Conservation (phyloP, 441 rosid genomes). For the Kokia cookei region DNA sequence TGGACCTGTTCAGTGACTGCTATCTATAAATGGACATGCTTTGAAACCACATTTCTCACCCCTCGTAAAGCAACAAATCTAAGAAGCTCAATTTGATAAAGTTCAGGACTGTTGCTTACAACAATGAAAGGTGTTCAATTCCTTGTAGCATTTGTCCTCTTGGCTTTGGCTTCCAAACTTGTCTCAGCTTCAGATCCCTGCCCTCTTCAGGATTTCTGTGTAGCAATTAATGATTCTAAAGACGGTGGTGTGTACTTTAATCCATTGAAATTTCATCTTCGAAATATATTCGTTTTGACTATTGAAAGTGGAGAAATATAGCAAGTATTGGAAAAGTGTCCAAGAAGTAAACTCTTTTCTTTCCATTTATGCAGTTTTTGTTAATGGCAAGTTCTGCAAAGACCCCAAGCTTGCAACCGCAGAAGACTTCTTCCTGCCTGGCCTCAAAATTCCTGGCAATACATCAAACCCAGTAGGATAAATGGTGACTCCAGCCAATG, state of each 20-base stretch:
- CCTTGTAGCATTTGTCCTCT: constrained; percentile 1
- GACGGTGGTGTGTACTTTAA: constrained; percentile 1
- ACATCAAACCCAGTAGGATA: background rate
- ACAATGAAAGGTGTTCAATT: constrained; percentile 12
- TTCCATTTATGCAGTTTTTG: background rate
- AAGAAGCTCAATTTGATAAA: background rate
- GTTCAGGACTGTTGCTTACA: background rate
- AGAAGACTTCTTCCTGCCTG: background rate
- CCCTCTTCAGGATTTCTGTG: constrained; percentile 37
- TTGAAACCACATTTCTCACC: too few relatives aligned
- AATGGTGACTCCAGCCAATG: background rate
- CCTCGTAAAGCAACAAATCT: too few relatives aligned
- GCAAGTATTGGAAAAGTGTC: too few relatives aligned
- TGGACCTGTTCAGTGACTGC: too few relatives aligned
- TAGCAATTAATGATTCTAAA: constrained; percentile 7
- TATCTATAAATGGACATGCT: too few relatives aligned
- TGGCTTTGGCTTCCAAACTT: constrained; percentile 8
- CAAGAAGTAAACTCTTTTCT: too few relatives aligned
- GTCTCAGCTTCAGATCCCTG: constrained; percentile 23
- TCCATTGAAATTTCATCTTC: background rate
- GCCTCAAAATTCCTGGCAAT: background rate
- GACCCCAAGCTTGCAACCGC: background rate
- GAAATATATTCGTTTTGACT: background rate
- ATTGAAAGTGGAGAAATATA: too few relatives aligned
- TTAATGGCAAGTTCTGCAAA: constrained; percentile 4